Conservation (phyloP, 1,284 basidiomycete genomes). For the Malassezia japonica region DNA sequence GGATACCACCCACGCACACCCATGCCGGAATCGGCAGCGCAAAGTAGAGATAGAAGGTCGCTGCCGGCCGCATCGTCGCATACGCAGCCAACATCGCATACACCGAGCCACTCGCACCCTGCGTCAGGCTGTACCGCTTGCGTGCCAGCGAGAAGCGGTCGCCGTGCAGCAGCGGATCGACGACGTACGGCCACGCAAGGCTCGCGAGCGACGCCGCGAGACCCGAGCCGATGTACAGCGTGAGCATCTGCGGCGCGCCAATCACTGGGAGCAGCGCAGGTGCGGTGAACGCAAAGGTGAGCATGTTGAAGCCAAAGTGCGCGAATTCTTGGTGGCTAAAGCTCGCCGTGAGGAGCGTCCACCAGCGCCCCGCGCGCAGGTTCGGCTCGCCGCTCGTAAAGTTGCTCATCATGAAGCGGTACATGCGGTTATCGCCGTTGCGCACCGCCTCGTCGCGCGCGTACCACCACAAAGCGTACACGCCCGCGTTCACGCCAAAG, state of each 20-base stretch:
- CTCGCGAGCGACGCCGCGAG: slow-evolving; percentile 17
- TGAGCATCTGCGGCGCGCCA: slow-evolving; percentile 63
- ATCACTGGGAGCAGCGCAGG: slow-evolving; percentile 61
- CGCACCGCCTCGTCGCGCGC: slow-evolving; percentile 20
- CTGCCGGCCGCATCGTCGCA: slow-evolving; percentile 61
- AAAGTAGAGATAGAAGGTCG: slow-evolving; percentile 66
- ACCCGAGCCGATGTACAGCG: slow-evolving; percentile 62
- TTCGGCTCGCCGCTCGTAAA: slow-evolving; percentile 60
- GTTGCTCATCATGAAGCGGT: slow-evolving; percentile 60
- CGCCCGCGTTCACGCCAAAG: slow-evolving; percentile 23
- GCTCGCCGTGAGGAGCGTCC: slow-evolving; percentile 64
- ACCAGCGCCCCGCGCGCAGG: slow-evolving; percentile 63
- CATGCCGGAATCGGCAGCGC: slow-evolving; percentile 70
- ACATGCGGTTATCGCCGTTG: slow-evolving; percentile 55
- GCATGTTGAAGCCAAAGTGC: slow-evolving; percentile 65
- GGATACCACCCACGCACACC: slow-evolving; percentile 64
- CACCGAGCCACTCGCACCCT: slow-evolving; percentile 53
- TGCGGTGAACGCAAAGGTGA: slow-evolving; percentile 71
- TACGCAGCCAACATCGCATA: slow-evolving; percentile 59
- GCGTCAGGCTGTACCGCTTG: background rate
- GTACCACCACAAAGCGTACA: slow-evolving; percentile 29
- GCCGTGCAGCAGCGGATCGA: slow-evolving; percentile 12
- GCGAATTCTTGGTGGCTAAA: slow-evolving; percentile 23
- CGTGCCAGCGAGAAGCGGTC: slow-evolving; percentile 6
- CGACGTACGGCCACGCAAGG: slow-evolving; percentile 45